These are phyloP conservation scores for Pseudonectria buxi DNA, from an alignment of 2,329 filamentous ascomycete genomes.

Conservation along the genomic window DNA sequence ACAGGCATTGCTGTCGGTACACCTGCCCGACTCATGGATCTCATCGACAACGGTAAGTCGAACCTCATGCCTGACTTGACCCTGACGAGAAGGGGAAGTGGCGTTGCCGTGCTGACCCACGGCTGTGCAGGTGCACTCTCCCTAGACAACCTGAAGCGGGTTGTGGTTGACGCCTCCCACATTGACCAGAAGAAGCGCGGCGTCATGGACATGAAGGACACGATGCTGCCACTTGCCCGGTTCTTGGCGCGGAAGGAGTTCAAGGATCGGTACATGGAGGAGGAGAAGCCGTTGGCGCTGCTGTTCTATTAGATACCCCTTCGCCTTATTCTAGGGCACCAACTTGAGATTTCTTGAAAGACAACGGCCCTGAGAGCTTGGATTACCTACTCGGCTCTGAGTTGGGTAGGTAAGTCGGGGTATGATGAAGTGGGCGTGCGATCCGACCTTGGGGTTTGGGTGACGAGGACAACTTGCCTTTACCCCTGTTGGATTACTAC, in stretches of 20 bases:
- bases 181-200: conserved; percentile 93
- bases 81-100: no score
- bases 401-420: no score
- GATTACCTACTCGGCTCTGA: no score
- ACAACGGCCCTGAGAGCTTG: no score
- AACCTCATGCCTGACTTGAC: background rate
- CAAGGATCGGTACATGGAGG: conserved; percentile 59
- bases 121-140: conserved; percentile 56
- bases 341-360: background rate
- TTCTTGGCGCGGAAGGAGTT: conserved; percentile 67
- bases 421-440: no score
- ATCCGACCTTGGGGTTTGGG: no score
- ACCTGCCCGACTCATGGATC: conserved; percentile 70
- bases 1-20: conserved; percentile 89
- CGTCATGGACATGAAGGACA: conserved; percentile 92
- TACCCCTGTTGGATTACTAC: no score
- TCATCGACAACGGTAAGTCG: conserved; percentile 70
- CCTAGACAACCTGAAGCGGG: conserved; percentile 62
- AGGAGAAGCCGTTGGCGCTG: conserved; percentile 52
- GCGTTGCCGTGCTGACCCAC: background rate
- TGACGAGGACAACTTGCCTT: no score
- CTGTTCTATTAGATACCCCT: conserved; percentile 54
- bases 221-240: conserved; percentile 70
- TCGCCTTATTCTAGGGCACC: conserved; percentile 8
- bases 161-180: conserved; percentile 86